phyloP scores from a whole-genome alignment of 352 stramenopile genomes.

The Globisporangium irregulare region DNA sequence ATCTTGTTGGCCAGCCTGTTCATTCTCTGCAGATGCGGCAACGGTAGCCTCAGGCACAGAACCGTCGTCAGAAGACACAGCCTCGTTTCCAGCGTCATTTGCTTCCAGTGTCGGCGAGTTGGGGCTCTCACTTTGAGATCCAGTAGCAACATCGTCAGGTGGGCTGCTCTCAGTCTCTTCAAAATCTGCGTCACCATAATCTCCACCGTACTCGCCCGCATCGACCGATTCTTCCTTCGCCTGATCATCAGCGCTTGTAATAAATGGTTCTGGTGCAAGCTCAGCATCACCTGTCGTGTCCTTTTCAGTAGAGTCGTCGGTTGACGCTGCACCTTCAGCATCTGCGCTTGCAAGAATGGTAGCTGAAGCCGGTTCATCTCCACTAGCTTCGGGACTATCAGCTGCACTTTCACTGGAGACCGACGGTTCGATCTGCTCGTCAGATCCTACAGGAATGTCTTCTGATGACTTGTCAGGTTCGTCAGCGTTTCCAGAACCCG shows the following conservation, averaged over 20 bases:
- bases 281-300: not conserved
- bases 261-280: no score
- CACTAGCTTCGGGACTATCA: not conserved
- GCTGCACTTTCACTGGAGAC: not conserved
- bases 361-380: not conserved
- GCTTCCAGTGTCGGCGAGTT: not conserved
- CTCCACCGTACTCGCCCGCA: constrained; percentile 9
- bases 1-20: not conserved
- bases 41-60: no score
- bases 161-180: constrained; percentile 1
- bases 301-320: not conserved
- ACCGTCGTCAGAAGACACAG: not conserved
- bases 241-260: not conserved
- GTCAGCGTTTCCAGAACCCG: not conserved
- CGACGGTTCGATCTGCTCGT: not conserved
- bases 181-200: constrained; percentile 15
- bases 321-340: not conserved
- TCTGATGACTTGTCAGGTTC: not conserved
- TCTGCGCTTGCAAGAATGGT: not conserved
- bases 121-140: not conserved
- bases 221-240: not conserved
- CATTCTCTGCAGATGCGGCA: not conserved
- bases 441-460: not conserved
- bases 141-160: not conserved
- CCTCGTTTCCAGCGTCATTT: not conserved